These are phyloP conservation scores for Blastocystis sp. DNA, from an alignment of 352 stramenopile genomes.

Conservation along the genomic window DNA sequence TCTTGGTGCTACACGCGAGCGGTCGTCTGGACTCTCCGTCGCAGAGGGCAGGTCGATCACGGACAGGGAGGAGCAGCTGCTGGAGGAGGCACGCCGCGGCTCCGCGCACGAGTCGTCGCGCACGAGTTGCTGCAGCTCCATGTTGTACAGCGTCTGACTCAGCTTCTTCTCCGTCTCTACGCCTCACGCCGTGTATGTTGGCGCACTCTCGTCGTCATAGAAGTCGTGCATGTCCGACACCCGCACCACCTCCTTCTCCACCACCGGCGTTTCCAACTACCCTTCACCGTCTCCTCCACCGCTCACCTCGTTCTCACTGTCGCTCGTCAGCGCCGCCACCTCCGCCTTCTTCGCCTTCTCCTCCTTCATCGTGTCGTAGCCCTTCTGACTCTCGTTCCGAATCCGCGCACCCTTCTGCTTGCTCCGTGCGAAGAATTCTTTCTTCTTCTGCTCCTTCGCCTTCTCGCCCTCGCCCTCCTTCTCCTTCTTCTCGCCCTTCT, in stretches of 20 bases:
- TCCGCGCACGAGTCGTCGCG: conserved; percentile 1
- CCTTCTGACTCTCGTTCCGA: not conserved
- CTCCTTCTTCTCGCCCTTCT: not conserved
- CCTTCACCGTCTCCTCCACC: not conserved
- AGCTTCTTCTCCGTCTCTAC: conserved; percentile 34
- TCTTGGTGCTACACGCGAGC: not conserved
- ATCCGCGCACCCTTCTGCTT: not conserved
- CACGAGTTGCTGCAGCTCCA: conserved; percentile 50
- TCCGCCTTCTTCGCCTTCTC: not conserved
- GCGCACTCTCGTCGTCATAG: conserved; percentile 45
- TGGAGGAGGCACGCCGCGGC: not conserved
- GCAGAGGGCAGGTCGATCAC: not conserved
- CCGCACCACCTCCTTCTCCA: not conserved
- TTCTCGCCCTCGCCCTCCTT: not conserved
- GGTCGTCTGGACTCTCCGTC: not conserved
- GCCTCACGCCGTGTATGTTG: not conserved
- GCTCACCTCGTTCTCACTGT: conserved; percentile 45
- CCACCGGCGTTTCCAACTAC: conserved; percentile 3
- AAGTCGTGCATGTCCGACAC: conserved; percentile 11
- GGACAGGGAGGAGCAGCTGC: not conserved
- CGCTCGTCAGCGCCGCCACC: not conserved
- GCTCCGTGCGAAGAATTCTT: not conserved
- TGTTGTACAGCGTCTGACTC: conserved; percentile 16
- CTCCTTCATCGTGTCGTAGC: not conserved
- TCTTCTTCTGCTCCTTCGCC: not conserved